Evolutionary conservation across 768 basidiomycete genomes (phyloP), one percentile per base, ranked within the genome.

Genomic region (Boletus pseudopeckii): DNA sequence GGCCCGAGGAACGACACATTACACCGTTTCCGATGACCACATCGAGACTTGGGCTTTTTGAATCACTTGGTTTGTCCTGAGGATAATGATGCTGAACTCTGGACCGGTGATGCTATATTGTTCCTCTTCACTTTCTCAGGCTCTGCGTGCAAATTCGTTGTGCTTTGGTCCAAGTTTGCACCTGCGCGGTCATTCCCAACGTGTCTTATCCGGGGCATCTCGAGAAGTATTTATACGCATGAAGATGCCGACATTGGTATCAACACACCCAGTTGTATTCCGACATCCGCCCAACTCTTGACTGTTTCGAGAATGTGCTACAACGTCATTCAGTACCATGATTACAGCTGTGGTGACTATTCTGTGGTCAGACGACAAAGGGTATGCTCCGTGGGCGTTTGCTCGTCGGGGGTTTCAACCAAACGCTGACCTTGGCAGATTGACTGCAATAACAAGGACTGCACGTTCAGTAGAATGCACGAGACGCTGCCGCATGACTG

Each of bases 371-470:
- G 61, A 56, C 63, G 64, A 13, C 73, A 77, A 48, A 71, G 46
- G 64, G 77, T 77, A 63, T 26, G 67, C 22, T 20, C 13, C 46
- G 50, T 13, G 50, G n/a, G 15, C 36, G 28, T 32, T 44, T 32
- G 15, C 32, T 30, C 39, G 33, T 38, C 26, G 24, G 20, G 30
- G 18, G n/a, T 18, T 28, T 17, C 6, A 32, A 40, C 24, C 22
- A 40, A 40, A 39, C 5, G 48, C 42, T 48, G 17, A 45, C 30
- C 17, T 14, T 44, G 44, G 11, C 49, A 83, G 82, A 68, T 83
- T 15, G 82, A 83, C 56, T 84, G 82, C 57, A 72, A 75, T 45
- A 51, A 50, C 2, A 48, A 54, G 26, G 55, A 58, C 7, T 83
- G 82, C 51, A 67, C 62, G 8, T 62, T 73, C 50, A 83, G 82